phyloP scores from a whole-genome alignment of 352 stramenopile genomes.

The Globisporangium nagaii region DNA sequence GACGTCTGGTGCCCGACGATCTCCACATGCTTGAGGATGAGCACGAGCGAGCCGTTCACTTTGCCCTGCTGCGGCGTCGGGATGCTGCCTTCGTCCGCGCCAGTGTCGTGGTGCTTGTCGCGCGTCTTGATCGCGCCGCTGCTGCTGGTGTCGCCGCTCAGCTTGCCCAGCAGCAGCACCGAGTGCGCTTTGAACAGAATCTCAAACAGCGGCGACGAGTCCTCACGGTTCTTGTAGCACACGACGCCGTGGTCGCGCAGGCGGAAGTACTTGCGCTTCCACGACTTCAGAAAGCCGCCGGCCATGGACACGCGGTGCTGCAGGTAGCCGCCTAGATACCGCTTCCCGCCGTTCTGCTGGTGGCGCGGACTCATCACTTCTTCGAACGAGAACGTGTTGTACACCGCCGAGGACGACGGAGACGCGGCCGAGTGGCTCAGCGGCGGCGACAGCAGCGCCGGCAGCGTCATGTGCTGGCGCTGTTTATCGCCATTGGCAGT shows the following conservation, averaged over 20 bases:
- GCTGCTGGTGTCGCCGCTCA: slow-evolving; percentile 1
- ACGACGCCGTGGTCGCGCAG: slow-evolving; percentile 58
- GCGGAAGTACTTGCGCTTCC: slow-evolving; percentile 70
- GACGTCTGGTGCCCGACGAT: slow-evolving; percentile 29
- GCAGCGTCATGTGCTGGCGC: neutral
- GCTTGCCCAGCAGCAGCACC: slow-evolving; percentile 24
- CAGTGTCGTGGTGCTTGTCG: neutral
- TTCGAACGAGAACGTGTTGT: slow-evolving; percentile 33
- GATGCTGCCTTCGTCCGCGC: neutral
- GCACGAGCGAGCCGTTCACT: slow-evolving; percentile 18
- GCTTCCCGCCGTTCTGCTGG: slow-evolving; percentile 45
- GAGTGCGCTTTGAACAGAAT: slow-evolving; percentile 51
- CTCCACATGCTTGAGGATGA: slow-evolving; percentile 50
- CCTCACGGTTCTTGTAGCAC: slow-evolving; percentile 52
- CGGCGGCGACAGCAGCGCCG: neutral
- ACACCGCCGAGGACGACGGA: neutral
- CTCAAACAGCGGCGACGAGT: slow-evolving; percentile 47
- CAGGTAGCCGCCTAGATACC: slow-evolving; percentile 51
- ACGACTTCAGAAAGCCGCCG: slow-evolving; percentile 58
- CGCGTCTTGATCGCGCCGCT: neutral
- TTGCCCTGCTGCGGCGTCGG: slow-evolving; percentile 6
- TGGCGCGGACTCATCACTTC: slow-evolving; percentile 47
- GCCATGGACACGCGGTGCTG: slow-evolving; percentile 49
- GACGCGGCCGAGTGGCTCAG: neutral
- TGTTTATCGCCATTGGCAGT: neutral